Evolutionary conservation across 257 asterid species (phyloP).

Genomic region (Solanum sparsipilum): DNA sequence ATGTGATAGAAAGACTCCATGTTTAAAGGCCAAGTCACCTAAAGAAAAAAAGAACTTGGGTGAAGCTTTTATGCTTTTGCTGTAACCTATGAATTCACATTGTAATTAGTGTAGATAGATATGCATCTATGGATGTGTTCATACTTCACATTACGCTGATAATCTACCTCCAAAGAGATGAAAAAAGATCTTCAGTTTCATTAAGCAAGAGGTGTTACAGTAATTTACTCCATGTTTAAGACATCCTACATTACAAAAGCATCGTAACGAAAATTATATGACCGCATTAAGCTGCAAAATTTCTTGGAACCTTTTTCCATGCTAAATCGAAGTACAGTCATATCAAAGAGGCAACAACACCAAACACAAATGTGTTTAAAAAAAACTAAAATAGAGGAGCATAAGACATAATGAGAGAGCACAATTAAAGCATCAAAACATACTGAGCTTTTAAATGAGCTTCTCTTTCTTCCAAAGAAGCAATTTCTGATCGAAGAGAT

Average conservation of each 20-base stretch:
- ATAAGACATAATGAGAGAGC: not conserved
- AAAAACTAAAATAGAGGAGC: not conserved
- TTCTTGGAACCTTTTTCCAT: not conserved
- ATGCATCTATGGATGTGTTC: not conserved
- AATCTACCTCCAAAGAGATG: not conserved
- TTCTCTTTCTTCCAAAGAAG: slow-evolving; percentile 73
- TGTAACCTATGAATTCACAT: not conserved
- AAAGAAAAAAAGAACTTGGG: not conserved
- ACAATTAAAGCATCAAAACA: slow-evolving; percentile 10
- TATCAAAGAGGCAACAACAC: not conserved
- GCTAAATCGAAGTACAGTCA: not conserved
- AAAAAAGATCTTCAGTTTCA: not conserved
- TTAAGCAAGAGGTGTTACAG: not conserved
- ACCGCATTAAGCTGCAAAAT: not conserved
- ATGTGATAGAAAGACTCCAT: not conserved
- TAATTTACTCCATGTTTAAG: not conserved
- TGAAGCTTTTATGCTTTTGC: not conserved
- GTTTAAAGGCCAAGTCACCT: not conserved
- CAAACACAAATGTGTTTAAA: not conserved
- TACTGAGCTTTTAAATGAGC: slow-evolving; percentile 89
- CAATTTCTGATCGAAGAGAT: slow-evolving; percentile 90
- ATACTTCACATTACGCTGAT: not conserved
- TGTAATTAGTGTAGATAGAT: not conserved
- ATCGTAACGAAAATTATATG: not conserved
- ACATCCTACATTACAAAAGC: not conserved